Conservation (phyloP, 2,329 filamentous ascomycete genomes). For the Cryphonectria naterciae region DNA sequence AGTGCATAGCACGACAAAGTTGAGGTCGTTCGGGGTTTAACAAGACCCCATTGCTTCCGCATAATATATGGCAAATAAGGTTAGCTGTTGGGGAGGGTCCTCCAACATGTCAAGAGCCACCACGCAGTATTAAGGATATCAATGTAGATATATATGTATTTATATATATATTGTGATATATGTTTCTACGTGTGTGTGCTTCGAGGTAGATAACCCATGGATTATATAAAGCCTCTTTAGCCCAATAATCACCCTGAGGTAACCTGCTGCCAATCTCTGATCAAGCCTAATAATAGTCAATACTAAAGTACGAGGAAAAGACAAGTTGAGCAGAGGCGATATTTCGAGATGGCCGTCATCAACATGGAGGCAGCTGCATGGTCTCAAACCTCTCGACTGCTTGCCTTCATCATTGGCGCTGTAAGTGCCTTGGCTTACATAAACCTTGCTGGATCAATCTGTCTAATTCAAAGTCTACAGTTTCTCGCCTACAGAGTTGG, state of each 20-base stretch:
- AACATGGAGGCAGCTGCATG: constrained; percentile 1
- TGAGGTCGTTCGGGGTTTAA: background rate
- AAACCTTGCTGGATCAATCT: background rate
- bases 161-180: background rate
- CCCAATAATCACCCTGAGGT: background rate
- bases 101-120: background rate
- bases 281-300: background rate
- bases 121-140: background rate
- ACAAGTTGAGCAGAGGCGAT: background rate
- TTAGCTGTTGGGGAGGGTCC: background rate
- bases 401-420: background rate
- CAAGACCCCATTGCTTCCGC: background rate
- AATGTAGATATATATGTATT: background rate
- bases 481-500: constrained; percentile 19
- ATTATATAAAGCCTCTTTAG: background rate
- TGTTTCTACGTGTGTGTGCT: too few relatives aligned
- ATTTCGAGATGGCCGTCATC: background rate
- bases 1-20: background rate
- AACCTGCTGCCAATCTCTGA: background rate
- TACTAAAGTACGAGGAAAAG: background rate
- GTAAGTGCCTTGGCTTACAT: background rate
- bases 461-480: constrained; percentile 13
- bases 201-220: too few relatives aligned
- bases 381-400: background rate
- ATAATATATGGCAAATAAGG: background rate